Conservation (phyloP, 768 basidiomycete genomes). For the Phlebiopsis flavidoalba region DNA sequence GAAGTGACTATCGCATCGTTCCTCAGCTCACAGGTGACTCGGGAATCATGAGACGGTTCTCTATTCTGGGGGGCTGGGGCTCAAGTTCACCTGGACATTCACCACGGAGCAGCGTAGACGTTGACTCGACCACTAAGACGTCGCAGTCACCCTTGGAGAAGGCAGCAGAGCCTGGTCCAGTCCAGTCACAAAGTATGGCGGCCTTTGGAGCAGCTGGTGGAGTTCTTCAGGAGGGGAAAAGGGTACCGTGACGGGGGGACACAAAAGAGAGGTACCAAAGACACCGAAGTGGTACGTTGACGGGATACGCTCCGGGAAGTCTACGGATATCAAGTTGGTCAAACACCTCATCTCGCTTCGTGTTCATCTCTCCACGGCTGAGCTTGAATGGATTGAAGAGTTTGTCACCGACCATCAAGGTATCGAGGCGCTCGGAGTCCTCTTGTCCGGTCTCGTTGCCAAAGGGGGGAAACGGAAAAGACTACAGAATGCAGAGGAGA, state of each 20-base stretch:
- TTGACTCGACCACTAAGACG: conserved; percentile 16
- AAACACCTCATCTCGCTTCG: conserved; percentile 81
- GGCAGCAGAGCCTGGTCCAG: conserved; percentile 20
- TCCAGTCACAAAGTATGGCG: conserved; percentile 66
- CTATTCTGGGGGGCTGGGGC: conserved; percentile 55
- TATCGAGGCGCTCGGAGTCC: conserved; percentile 50
- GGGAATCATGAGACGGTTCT: conserved; percentile 64
- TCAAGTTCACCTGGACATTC: conserved; percentile 30
- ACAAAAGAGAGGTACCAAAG: conserved; percentile 35
- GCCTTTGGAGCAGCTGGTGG: conserved; percentile 78
- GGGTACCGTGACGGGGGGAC: conserved; percentile 15
- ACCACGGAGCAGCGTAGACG: conserved; percentile 35
- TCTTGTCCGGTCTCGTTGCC: conserved; percentile 58
- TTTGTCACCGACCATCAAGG: conserved; percentile 69
- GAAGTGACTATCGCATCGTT: conserved; percentile 58
- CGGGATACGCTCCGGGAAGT: conserved; percentile 48
- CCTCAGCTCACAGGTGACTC: conserved; percentile 74
- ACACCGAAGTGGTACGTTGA: conserved; percentile 62
- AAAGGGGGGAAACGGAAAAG: conserved; percentile 59
- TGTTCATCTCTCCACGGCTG: conserved; percentile 81
- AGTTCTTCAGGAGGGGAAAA: conserved; percentile 56
- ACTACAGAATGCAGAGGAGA: conserved; percentile 62
- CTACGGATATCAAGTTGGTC: conserved; percentile 53
- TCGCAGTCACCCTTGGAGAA: not conserved
- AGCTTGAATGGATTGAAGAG: conserved; percentile 69